Evolutionary conservation across 441 rosid species (phyloP), one percentile per base, ranked within the genome.

Genomic region (Kokia cookei): DNA sequence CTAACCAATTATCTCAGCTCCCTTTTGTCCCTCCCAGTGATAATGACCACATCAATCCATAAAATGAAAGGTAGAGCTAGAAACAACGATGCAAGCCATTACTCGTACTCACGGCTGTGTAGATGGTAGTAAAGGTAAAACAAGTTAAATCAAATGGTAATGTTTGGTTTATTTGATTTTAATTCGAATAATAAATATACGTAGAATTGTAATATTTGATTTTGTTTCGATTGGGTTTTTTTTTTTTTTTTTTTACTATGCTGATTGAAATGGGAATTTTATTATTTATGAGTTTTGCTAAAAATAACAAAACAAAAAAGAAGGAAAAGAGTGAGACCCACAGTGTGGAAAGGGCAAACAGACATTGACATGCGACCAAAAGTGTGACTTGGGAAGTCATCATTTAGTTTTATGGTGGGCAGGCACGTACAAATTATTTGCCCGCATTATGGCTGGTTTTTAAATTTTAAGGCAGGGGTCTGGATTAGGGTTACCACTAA

Each of bases 321-420:
- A 3, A 12, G 24, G 24, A 5, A 5, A 5, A 66, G 71, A 47
- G 57, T 48, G 48, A 72, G 53, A 68, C 82, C 81, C 82, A 75
- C 78, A 24, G 19, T 43, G 19, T 77, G 27, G 17, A 24, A 71
- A 42, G n/a, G 15, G 61, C 24, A 70, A 5, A 54, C 24, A 71
- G 76, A 65, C 76, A 71, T 70, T 60, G 84, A 81, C 87, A 71
- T 53, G 62, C 67, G n/a, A 68, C 87, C 60, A 79, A 75, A 79
- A 73, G 81, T 48, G 75, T 57, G 11, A 7, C 17, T 27, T 50
- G 45, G 58, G 8, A 75, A 24, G 6, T 78, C 83, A 84, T 79
- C 77, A 77, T 84, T 84, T 76, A 74, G 80, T 77, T 70, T 70
- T 73, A 55, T 70, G 60, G 72, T 57, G 62, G 65, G 60, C 73